Base-by-base conservation (phyloP, 2,329 filamentous ascomycete species). In the Chrysosporium queenslandicum region DNA sequence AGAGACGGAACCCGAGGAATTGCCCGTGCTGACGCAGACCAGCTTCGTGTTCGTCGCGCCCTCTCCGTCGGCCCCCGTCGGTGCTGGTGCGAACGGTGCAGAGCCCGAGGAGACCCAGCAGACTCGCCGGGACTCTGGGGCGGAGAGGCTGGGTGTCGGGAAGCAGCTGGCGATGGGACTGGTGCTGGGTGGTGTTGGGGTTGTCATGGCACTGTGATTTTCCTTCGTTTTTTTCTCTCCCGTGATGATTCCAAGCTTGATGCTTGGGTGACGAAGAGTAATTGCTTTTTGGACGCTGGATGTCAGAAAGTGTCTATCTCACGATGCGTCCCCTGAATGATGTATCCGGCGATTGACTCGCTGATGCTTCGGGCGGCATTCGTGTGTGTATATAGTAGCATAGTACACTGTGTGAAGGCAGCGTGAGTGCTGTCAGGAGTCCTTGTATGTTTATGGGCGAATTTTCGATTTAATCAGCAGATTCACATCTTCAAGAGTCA, bases 261-360 rank as follows among this genome's bases (percentile, higher is more conserved):
- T 25, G 20, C 29, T 34, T 4, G 37, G 4, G 36, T 18, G 4
- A 39, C n/a, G n/a, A n/a, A n/a, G n/a, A n/a, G n/a, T n/a, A 9
- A 39, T 20, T 39, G 6, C 16, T 18, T 6, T 18, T 20, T n/a
- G 4, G 36, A n/a, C 37, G n/a, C 37, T 40, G 18, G 16, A 40
- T 21, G 18, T 7, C 18, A 21, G 9, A 11, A 23, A 21, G 20
- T 40, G 37, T 40, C n/a, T 40, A 40, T 40, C 6, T 40, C 16
- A n/a, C n/a, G n/a, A n/a, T n/a, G n/a, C n/a, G n/a, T n/a, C n/a
- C n/a, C n/a, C n/a, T n/a, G n/a, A n/a, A n/a, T n/a, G n/a, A n/a
- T n/a, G n/a, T 18, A 43, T 20, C 20, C 9, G 45, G 45, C 45
- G 45, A 25, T 47, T 47, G 45, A 47, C 29, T 47, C 45, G 45